Conservation (phyloP, 176 grass and related monocot genomes). For the Oryza officinalis region DNA sequence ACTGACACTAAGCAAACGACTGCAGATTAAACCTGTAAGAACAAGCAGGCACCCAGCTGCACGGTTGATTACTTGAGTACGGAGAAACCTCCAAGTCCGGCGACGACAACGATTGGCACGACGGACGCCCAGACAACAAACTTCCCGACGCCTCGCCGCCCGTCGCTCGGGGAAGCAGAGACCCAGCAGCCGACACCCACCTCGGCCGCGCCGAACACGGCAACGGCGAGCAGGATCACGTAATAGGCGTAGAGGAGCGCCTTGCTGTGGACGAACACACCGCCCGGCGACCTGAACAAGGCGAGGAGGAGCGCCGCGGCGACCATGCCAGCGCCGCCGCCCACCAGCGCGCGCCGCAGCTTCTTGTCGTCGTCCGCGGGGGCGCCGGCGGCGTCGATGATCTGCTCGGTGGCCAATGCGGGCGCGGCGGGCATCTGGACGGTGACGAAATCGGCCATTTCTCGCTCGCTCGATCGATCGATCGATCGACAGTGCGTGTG, state of each 20-base stretch:
- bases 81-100: background rate
- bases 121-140: background rate
- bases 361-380: background rate
- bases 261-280: background rate
- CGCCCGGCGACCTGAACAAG: background rate
- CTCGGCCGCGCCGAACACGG: background rate
- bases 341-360: background rate
- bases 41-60: too few relatives aligned
- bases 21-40: too few relatives aligned
- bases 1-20: too few relatives aligned
- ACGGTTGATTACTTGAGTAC: background rate
- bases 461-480: background rate
- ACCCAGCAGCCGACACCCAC: background rate
- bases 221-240: background rate
- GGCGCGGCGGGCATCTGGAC: background rate
- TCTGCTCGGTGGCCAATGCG: background rate
- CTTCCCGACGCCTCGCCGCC: background rate
- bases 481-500: background rate
- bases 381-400: background rate
- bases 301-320: background rate
- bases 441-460: background rate
- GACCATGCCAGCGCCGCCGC: background rate
- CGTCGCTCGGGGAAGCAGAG: background rate
- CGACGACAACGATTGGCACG: background rate
- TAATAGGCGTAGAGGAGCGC: background rate